A percentile compares a stretch with the other conserved stretches of the same genome.
phyloP scores from a whole-genome alignment of 2,329 filamentous ascomycete species.

The Penicillium sp. region DNA sequence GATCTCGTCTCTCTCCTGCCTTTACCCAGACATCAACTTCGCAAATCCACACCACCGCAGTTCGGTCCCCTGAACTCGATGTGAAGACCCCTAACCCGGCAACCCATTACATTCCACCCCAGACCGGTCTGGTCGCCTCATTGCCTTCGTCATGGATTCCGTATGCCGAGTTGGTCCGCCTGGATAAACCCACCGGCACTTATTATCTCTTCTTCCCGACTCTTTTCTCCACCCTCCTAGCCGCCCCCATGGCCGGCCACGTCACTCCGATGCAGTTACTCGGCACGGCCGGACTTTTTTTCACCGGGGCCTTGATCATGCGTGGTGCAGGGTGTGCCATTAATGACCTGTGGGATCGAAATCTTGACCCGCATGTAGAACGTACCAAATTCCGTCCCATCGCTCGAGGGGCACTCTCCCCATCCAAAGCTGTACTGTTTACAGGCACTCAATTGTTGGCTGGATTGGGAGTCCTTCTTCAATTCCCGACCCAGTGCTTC shows the following conservation, averaged over 20 bases:
- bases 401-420: conserved; percentile 52
- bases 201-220: conserved; percentile 57
- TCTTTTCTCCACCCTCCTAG: conserved; percentile 48
- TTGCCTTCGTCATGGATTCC: conserved; percentile 54
- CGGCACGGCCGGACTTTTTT: conserved; percentile 42
- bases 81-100: conserved; percentile 1
- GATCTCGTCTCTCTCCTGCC: background rate
- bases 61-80: background rate
- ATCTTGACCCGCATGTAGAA: conserved; percentile 53
- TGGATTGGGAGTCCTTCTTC: conserved; percentile 44
- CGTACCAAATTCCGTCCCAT: conserved; percentile 54
- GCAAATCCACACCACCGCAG: background rate
- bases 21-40: background rate
- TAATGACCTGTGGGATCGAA: conserved; percentile 57
- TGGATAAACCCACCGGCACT: conserved; percentile 53
- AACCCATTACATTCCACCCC: conserved; percentile 46
- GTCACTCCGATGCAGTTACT: conserved; percentile 36
- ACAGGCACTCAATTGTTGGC: conserved; percentile 45
- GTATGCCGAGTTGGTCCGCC: conserved; percentile 54
- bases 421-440: conserved; percentile 45
- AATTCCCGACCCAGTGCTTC: conserved; percentile 44
- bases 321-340: conserved; percentile 55
- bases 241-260: conserved; percentile 39
- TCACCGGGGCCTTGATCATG: conserved; percentile 49
- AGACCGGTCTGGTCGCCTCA: conserved; percentile 46